These are phyloP conservation scores for Stachybotrys echinatus DNA, from an alignment of 2,329 filamentous ascomycete genomes.

Conservation along the genomic window DNA sequence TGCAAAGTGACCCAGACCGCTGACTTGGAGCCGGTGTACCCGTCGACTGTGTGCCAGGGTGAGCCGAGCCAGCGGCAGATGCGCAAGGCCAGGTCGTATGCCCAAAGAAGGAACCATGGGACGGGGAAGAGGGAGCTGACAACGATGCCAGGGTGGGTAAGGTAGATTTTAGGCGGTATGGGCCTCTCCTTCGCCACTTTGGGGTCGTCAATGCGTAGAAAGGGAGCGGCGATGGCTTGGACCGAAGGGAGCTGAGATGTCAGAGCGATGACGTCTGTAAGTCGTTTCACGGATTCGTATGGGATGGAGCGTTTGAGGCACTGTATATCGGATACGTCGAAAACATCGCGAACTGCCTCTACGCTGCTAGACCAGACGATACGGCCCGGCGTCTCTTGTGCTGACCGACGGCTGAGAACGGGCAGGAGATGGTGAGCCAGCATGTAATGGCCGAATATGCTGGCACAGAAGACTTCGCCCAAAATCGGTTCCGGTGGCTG, in stretches of 20 bases:
- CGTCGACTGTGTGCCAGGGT: constrained; percentile 77
- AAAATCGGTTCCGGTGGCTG: constrained; percentile 55
- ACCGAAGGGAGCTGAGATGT: constrained; percentile 64
- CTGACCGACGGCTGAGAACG: constrained; percentile 50
- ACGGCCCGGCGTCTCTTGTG: constrained; percentile 40
- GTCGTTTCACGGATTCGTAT: constrained; percentile 83
- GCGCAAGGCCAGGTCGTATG: constrained; percentile 64
- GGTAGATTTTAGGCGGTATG: constrained; percentile 58
- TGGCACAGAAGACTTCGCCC: constrained; percentile 82
- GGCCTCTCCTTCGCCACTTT: constrained; percentile 14
- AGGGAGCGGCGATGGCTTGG: constrained; percentile 49
- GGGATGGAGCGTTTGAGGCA: constrained; percentile 55
- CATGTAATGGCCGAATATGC: constrained; percentile 93
- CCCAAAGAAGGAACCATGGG: constrained; percentile 60
- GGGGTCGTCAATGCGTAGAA: constrained; percentile 36
- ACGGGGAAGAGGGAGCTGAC: constrained; percentile 77
- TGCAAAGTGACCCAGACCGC: constrained; percentile 75
- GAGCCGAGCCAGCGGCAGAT: constrained; percentile 74
- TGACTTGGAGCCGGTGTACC: constrained; percentile 71
- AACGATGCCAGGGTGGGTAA: constrained; percentile 83
- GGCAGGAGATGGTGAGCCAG: constrained; percentile 76
- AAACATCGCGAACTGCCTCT: constrained; percentile 52
- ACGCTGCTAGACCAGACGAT: constrained; percentile 86
- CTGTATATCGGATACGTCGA: constrained; percentile 71
- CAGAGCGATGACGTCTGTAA: constrained; percentile 79